Base-by-base conservation (phyloP, 139 green algal genomes). In the Edaphochlamys debaryana region DNA sequence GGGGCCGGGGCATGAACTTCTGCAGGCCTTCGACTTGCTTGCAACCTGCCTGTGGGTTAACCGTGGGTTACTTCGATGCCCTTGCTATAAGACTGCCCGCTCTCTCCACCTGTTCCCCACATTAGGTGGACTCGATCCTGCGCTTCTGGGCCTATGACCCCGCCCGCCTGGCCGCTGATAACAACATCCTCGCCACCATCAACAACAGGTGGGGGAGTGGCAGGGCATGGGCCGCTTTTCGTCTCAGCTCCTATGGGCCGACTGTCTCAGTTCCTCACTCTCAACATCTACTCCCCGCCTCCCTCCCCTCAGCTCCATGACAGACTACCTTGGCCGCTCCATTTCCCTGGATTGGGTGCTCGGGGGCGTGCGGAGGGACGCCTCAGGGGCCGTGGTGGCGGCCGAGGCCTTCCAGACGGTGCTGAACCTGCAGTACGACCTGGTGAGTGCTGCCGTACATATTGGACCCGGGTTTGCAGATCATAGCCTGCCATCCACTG, bases 121-220 rank as follows among this genome's bases (percentile, higher is more conserved):
- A 4, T 3, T 36, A 76, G 69, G 30, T 76, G 34, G 69, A 76
- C 30, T 34, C 13, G 30, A 30, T 76, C 4, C 69, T 76, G 9
- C 27, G 6, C 0, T 62, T 62, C 42, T 76, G 69, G 69, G 11
- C 29, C 69, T 76, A 62, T 25, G 9, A 13, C 45, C 13, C 13
- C 11, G 45, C 45, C 9, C 45, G 13, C 45, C 45, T 54, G 45
- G 54, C 22, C 23, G 2, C 22, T 63, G 69, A 62, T 42, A 29
- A 29, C 42, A 76, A 76, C 69, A n/a, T 75, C n/a, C 77, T 84
- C 4, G 9, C 38, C 37, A 74, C 60, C 13, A 36, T 84, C 41
- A 84, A 84, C 75, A 45, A n/a, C n/a, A n/a, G n/a, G n/a, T n/a
- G n/a, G n/a, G n/a, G n/a, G n/a, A n/a, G n/a, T n/a, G n/a, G n/a